Conservation (phyloP, 2,329 filamentous ascomycete species). For the Lasiodiplodia citricola region DNA sequence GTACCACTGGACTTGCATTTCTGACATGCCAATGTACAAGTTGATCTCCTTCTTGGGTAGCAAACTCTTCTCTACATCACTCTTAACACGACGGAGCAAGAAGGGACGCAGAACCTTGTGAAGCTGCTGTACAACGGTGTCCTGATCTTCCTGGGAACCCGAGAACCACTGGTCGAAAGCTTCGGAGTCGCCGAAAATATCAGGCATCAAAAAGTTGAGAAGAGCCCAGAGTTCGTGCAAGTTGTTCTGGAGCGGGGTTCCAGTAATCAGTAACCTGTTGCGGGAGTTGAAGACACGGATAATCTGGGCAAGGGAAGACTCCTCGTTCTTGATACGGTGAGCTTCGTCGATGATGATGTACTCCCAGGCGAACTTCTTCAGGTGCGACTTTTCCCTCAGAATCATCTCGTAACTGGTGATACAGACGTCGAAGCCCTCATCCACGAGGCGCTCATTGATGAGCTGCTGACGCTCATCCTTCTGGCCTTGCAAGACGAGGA, state of each 20-base stretch:
- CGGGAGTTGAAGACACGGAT: conserved; percentile 95
- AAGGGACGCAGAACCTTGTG: conserved; percentile 93
- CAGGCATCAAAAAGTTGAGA: conserved; percentile 95
- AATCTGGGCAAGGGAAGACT: conserved; percentile 94
- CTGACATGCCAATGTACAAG: conserved; percentile 95
- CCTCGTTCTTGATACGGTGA: conserved; percentile 99
- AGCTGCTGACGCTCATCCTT: conserved; percentile 90
- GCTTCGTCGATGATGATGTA: conserved; percentile 99
- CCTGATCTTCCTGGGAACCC: conserved; percentile 85
- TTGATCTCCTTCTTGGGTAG: conserved; percentile 98
- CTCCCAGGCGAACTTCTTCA: conserved; percentile 99
- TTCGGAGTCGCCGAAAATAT: conserved; percentile 95
- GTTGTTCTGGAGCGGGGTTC: conserved; percentile 97
- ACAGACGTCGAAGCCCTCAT: conserved; percentile 96
- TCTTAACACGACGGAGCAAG: conserved; percentile 93
- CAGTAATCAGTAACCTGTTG: conserved; percentile 93
- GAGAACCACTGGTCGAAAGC: conserved; percentile 99
- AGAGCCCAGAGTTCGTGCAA: conserved; percentile 97
- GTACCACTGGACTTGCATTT: conserved; percentile 99
- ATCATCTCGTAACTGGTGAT: conserved; percentile 99
- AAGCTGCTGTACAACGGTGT: conserved; percentile 93
- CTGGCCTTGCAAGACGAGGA: conserved; percentile 89
- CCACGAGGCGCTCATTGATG: conserved; percentile 88
- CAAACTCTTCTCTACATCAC: conserved; percentile 96
- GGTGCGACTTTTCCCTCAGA: conserved; percentile 86